phyloP scores from a whole-genome alignment of 345 rosid species.

The Sonneratia caseolaris region DNA sequence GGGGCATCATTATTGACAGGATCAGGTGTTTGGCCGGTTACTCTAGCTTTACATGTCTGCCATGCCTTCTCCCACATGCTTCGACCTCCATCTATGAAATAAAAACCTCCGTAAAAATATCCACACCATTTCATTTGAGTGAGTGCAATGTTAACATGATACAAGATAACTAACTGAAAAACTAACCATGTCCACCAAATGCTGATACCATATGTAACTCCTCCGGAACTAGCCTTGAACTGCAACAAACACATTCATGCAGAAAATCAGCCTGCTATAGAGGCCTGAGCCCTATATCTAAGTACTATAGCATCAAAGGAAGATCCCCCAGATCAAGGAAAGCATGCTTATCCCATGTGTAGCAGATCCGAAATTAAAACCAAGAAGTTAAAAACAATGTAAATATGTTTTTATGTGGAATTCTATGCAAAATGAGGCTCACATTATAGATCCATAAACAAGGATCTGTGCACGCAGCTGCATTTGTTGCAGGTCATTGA shows the following conservation, averaged over 20 bases:
- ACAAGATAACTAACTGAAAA: slow-evolving; percentile 4
- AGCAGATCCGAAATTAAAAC: background rate
- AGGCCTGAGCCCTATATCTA: background rate
- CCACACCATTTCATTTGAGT: background rate
- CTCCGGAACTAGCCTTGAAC: slow-evolving; percentile 61
- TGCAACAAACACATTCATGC: background rate
- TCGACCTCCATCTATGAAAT: slow-evolving; percentile 61
- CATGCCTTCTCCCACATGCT: slow-evolving; percentile 78
- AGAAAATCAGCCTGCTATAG: background rate
- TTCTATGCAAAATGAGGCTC: slow-evolving; percentile 17
- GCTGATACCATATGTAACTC: slow-evolving; percentile 95
- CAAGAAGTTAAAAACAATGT: background rate
- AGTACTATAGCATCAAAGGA: background rate
- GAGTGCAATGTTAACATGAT: background rate
- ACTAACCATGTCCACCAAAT: slow-evolving; percentile 83
- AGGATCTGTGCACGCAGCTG: slow-evolving; percentile 98
- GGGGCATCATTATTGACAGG: slow-evolving; percentile 52
- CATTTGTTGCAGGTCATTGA: slow-evolving; percentile 94
- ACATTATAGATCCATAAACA: slow-evolving; percentile 97
- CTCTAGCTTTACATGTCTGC: slow-evolving; percentile 58
- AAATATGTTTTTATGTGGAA: background rate
- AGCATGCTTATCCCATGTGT: background rate
- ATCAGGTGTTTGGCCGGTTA: slow-evolving; percentile 42
- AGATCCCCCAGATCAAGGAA: background rate
- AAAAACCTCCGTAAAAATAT: slow-evolving; percentile 3